Evolutionary conservation across 805 yeast species (phyloP).

Genomic region (Naumovozyma castellii): DNA sequence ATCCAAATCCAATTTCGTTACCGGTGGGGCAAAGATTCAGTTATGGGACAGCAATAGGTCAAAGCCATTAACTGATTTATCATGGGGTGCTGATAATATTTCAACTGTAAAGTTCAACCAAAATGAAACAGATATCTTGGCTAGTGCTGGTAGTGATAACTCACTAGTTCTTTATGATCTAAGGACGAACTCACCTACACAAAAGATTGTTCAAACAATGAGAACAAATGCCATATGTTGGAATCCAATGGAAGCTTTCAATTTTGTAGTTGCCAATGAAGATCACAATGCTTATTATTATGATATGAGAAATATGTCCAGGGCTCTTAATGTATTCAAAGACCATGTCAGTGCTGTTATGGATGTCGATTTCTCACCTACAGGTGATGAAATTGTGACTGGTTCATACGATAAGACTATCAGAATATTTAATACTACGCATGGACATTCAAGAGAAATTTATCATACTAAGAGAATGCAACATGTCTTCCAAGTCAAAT

Average conservation of each 20-base stretch:
- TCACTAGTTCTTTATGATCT: conserved; percentile 84
- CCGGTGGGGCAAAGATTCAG: conserved; percentile 85
- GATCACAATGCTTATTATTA: conserved; percentile 91
- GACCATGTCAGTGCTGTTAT: conserved; percentile 95
- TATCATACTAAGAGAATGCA: conserved; percentile 98
- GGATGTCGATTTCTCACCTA: conserved; percentile 92
- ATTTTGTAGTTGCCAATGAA: conserved; percentile 85
- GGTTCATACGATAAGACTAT: conserved; percentile 93
- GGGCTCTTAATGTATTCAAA: conserved; percentile 76
- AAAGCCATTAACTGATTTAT: conserved; percentile 62
- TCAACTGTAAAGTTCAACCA: conserved; percentile 75
- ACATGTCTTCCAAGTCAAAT: conserved; percentile 74
- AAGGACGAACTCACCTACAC: conserved; percentile 85
- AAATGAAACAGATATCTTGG: conserved; percentile 81
- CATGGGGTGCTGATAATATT: conserved; percentile 96
- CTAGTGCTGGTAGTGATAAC: conserved; percentile 85
- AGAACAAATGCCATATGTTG: conserved; percentile 81
- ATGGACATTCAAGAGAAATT: conserved; percentile 90
- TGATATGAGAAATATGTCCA: conserved; percentile 88
- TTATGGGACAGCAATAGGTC: conserved; percentile 86
- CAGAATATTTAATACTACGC: conserved; percentile 61
- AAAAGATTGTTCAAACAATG: conserved; percentile 74
- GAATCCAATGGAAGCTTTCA: conserved; percentile 97
- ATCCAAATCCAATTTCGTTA: conserved; percentile 62
- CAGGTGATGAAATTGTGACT: conserved; percentile 91